Base-by-base conservation (phyloP, 2,329 filamentous ascomycete genomes). In the Fonsecaea pedrosoi region DNA sequence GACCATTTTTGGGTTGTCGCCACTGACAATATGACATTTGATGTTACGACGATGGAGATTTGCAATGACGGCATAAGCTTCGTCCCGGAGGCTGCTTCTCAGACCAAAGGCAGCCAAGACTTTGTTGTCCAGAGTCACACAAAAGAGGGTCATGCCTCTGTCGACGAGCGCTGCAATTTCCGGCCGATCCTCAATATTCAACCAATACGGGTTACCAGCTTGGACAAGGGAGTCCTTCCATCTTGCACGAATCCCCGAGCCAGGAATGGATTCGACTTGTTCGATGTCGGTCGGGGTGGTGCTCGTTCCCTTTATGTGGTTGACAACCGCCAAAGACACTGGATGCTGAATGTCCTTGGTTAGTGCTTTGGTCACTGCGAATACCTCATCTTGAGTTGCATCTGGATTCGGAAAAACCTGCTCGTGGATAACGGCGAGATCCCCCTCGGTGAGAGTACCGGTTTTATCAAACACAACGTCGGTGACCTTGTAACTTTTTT, bases 381-480 rank as follows among this genome's bases (percentile, higher is more conserved):
- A 54, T 15, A 54, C 42, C 8, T 54, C 38, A 15, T 54, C 42
- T 25, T 45, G 18, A 53, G 15, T 3, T 18, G n/a, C 54, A 45
- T 64, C 21, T 3, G 59, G 53, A 7, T 32, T 56, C 37, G 34
- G 45, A 38, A 60, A 54, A 4, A 69, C 37, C 18, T 74, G 60
- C 66, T 78, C 72, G 6, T 71, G 65, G 0, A 78, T 73, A 6
- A 83, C 81, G 0, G 73, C 68, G 1, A 85, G 76, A n/a, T 83
- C 81, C 0, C 87, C 89, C 30, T 81, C 76, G 0, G 91, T 94
- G 7, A 94, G 75, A 0, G 90, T 94, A 0, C 91, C 91, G 0
- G 91, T 94, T 77, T 94, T 94, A 80, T 94, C 91, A 70, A 94
- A 90, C 0, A 94, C 83, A 1, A 93, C 85, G 71, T 93, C 87